phyloP scores from a whole-genome alignment of 2,329 filamentous ascomycete genomes.

The Penicillium sumatraense region DNA sequence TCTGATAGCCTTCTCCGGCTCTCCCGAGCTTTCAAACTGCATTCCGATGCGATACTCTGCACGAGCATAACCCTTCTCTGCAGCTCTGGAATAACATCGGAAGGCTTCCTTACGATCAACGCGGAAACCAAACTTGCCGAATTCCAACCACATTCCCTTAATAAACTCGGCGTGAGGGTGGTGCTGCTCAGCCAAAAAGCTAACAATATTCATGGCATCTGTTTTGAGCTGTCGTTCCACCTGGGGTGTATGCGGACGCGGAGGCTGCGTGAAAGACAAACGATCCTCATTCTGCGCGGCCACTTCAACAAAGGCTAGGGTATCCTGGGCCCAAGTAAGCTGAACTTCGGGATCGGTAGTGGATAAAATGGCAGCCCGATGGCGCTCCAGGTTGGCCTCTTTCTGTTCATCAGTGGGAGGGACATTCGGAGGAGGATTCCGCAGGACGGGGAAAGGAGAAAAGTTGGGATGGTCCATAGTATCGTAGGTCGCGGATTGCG shows the following conservation, averaged over 20 bases:
- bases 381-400: slow-evolving; percentile 84
- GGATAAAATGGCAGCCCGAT: slow-evolving; percentile 80
- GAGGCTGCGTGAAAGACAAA: slow-evolving; percentile 61
- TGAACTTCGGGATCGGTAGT: slow-evolving; percentile 97
- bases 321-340: slow-evolving; percentile 93
- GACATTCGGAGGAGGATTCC: slow-evolving; percentile 79
- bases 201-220: slow-evolving; percentile 90
- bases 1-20: slow-evolving; percentile 84
- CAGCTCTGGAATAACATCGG: slow-evolving; percentile 80
- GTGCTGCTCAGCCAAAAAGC: slow-evolving; percentile 84
- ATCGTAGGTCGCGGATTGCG: slow-evolving; percentile 56
- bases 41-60: slow-evolving; percentile 98
- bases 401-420: slow-evolving; percentile 94
- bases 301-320: slow-evolving; percentile 85
- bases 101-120: slow-evolving; percentile 96
- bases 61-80: slow-evolving; percentile 81
- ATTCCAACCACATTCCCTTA: slow-evolving; percentile 95
- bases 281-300: slow-evolving; percentile 76
- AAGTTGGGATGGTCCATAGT: slow-evolving; percentile 71
- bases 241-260: slow-evolving; percentile 77
- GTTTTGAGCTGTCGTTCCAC: slow-evolving; percentile 85
- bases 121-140: slow-evolving; percentile 90
- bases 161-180: slow-evolving; percentile 96
- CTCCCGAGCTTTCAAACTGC: slow-evolving; percentile 95
- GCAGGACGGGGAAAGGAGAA: slow-evolving; percentile 87